These are phyloP conservation scores for Chaetomium cochliodes DNA, from an alignment of 495 filamentous ascomycete species.

Conservation along the genomic window DNA sequence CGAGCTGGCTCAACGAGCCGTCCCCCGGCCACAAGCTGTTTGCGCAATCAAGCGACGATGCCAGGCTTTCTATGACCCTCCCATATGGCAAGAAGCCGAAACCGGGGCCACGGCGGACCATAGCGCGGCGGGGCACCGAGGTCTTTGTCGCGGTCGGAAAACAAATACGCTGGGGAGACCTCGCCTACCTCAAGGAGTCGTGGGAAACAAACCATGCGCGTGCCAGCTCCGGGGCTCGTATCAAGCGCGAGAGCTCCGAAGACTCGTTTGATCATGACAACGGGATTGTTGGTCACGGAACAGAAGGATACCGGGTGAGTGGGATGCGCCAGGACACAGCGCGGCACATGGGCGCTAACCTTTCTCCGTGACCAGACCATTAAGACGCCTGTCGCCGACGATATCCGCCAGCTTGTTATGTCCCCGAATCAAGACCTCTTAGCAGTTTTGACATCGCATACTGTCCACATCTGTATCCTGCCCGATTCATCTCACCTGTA, in stretches of 20 bases:
- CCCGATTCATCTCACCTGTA: slow-evolving; percentile 73
- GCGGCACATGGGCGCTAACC: neutral
- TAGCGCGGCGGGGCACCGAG: slow-evolving; percentile 73
- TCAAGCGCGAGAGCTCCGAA: slow-evolving; percentile 38
- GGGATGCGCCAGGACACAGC: neutral
- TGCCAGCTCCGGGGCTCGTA: slow-evolving; percentile 17
- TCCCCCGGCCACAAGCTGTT: slow-evolving; percentile 74
- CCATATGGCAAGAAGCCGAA: slow-evolving; percentile 41
- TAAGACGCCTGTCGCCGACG: slow-evolving; percentile 66
- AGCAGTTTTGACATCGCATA: slow-evolving; percentile 79
- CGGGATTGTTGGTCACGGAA: slow-evolving; percentile 26
- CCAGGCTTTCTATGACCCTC: slow-evolving; percentile 26
- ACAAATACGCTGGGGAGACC: slow-evolving; percentile 82
- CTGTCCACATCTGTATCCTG: slow-evolving; percentile 74
- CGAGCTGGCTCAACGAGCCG: slow-evolving; percentile 75
- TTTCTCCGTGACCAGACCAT: slow-evolving; percentile 53
- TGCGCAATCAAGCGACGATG: slow-evolving; percentile 38
- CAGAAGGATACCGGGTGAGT: slow-evolving; percentile 51
- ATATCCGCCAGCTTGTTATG: slow-evolving; percentile 77
- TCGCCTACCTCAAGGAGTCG: slow-evolving; percentile 69
- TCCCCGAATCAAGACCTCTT: slow-evolving; percentile 77
- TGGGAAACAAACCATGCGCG: slow-evolving; percentile 49
- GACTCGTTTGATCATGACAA: slow-evolving; percentile 36
- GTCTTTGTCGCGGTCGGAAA: slow-evolving; percentile 81
- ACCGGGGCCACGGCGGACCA: slow-evolving; percentile 61